Percentiles rank a stretch among this genome's conserved stretches.
These are phyloP conservation scores for Kockiozyma suomiensis DNA, from an alignment of 805 yeast species.

Conservation along the genomic window DNA sequence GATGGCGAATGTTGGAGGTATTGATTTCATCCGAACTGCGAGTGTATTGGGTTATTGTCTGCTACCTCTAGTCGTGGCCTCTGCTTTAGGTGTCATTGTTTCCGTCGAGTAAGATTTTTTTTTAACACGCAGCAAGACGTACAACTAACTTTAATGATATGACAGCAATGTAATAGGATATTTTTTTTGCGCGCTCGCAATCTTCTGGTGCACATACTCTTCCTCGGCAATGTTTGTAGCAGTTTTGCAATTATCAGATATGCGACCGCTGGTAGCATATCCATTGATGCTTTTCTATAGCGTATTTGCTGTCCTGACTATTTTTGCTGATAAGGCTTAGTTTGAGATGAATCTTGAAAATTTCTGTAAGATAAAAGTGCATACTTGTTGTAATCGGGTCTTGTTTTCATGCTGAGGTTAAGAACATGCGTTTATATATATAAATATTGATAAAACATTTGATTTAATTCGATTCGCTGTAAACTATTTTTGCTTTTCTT, in stretches of 20 bases:
- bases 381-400: neutral
- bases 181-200: conserved; percentile 62
- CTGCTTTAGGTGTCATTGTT: conserved; percentile 68
- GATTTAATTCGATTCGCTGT: neutral
- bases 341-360: neutral
- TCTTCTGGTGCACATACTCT: conserved; percentile 89
- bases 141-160: neutral
- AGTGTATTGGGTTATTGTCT: conserved; percentile 93
- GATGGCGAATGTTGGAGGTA: conserved; percentile 61
- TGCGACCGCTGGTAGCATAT: conserved; percentile 88
- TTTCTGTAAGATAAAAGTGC: conserved; percentile 1
- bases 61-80: conserved; percentile 79
- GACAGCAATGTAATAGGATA: conserved; percentile 66
- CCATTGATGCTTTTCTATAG: conserved; percentile 90
- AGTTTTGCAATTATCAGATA: conserved; percentile 78
- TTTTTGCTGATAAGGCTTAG: conserved; percentile 57
- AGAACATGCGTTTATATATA: no score
- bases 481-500: neutral
- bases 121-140: neutral
- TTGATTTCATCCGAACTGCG: conserved; percentile 68
- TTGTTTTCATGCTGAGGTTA: no score
- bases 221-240: conserved; percentile 92
- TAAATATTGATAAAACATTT: no score
- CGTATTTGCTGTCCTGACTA: conserved; percentile 93
- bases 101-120: conserved; percentile 54